Base-by-base conservation (phyloP, 1,284 basidiomycete species). In the Tylopilus orsonianus region DNA sequence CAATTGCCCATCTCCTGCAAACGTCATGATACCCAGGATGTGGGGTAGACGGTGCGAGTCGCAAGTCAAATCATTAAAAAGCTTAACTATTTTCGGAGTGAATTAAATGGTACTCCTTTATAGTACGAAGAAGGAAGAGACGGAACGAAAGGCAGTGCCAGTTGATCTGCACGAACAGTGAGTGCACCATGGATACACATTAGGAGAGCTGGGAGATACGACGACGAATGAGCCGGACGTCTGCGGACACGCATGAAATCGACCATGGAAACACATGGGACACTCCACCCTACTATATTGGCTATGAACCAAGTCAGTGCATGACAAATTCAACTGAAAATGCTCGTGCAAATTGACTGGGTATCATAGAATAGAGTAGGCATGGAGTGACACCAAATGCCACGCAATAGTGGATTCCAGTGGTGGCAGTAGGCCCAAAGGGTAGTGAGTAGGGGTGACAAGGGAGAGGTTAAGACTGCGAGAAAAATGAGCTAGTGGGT, bases 291-390 rank as follows among this genome's bases (percentile, higher is more conserved):
- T 60, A 67, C 64, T 60, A 65, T 66, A 44, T 56, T 53, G 58
- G 54, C 66, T 62, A 65, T 65, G 64, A 65, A 69, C 67, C 67
- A 64, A 68, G 24, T 50, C 54, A 61, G 10, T 4, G 46, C 49
- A 19, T 54, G 53, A 49, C 67, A 60, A 52, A 55, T 66, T 58
- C 62, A 5, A 68, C 8, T 48, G 64, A 62, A 66, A 22, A 40
- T 58, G 62, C 50, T 37, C 48, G 46, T 29, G 48, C 53, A 32
- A n/a, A 39, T 22, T 59, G 55, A 64, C 48, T 68, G 67, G 67
- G 64, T 56, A 42, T 68, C 64, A 65, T 60, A 67, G 66, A 41
- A 60, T 33, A 68, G 44, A 66, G 50, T n/a, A 60, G 45, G 26
- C 1, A 4, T 35, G 52, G 60, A 56, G 64, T 67, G 67, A 65